Conservation (phyloP, 148 eudicot species). For the Rhododendron molle region DNA sequence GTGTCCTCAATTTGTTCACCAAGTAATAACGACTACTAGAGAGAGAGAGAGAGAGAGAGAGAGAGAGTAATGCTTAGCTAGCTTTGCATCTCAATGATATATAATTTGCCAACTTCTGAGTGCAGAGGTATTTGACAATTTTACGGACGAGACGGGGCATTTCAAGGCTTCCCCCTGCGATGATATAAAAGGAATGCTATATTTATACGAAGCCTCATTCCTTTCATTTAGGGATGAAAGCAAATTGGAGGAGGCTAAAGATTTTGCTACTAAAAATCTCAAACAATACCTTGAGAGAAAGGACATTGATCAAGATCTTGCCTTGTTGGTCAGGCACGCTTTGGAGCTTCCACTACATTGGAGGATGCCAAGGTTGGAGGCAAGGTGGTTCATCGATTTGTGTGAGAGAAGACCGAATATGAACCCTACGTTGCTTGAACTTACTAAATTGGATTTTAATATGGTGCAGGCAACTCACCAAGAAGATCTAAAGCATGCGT, state of each 20-base stretch:
- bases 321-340: too few relatives aligned
- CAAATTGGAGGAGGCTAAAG: too few relatives aligned
- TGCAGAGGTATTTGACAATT: not conserved
- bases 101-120: not conserved
- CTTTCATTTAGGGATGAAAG: too few relatives aligned
- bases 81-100: not conserved
- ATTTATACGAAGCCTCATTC: too few relatives aligned
- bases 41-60: too few relatives aligned
- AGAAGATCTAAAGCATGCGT: not conserved
- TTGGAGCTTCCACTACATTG: too few relatives aligned
- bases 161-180: too few relatives aligned
- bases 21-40: too few relatives aligned
- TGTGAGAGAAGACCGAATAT: not conserved
- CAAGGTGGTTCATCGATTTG: slow-evolving; percentile 8
- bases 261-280: not conserved
- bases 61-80: too few relatives aligned
- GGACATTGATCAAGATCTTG: not conserved
- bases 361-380: not conserved
- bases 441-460: not conserved
- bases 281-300: not conserved
- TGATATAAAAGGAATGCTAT: too few relatives aligned
- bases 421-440: not conserved
- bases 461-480: not conserved
- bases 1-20: not conserved
- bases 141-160: slow-evolving; percentile 10